Base-by-base conservation (phyloP, 768 basidiomycete genomes). In the Tremella fuciformis region DNA sequence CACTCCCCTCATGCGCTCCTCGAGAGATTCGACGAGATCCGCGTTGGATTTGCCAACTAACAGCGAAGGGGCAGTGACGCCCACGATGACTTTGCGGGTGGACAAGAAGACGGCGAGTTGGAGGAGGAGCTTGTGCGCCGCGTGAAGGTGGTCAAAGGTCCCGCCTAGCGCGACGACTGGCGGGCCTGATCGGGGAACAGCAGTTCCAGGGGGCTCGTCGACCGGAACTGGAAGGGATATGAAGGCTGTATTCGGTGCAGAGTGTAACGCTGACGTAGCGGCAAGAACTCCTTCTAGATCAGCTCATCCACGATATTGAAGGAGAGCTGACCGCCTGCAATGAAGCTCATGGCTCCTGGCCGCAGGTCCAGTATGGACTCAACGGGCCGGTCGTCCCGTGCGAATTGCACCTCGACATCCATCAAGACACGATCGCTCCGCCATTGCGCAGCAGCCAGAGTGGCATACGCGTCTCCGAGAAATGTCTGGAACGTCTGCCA, bases 141-240 rank as follows among this genome's bases (percentile, higher is more conserved):
- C 85, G 73, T 99, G 96, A 15, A 99, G 83, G 75, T 98, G 96
- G 78, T 99, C 96, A 77, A 98, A 98, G 0, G 96, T 98, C 0
- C 96, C 96, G 6, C 96, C 94, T 8, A 97, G 81, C 0, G 85
- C 88, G n/a, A 65, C 62, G 6, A 58, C 59, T 11, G 55, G 34
- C 11, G 50, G 62, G 22, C 42, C 22, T 46, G n/a, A 15, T 4
- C 15, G n/a, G 15, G 42, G 22, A 46, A 8, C 4, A 4, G 42
- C 42, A 4, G 42, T 46, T 15, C 8, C 42, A 8, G 42, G 42
- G 6, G n/a, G 42, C 8, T 46, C n/a, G 42, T 34, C 29, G 11
- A 34, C 29, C 6, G 42, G 42, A 6, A 46, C 22, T 4, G 42
- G 22, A 15, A 46, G 42, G n/a, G n/a, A 22, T 4, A 46, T n/a